phyloP scores from a whole-genome alignment of 75 land plant species.

The Pinus albicaulis region DNA sequence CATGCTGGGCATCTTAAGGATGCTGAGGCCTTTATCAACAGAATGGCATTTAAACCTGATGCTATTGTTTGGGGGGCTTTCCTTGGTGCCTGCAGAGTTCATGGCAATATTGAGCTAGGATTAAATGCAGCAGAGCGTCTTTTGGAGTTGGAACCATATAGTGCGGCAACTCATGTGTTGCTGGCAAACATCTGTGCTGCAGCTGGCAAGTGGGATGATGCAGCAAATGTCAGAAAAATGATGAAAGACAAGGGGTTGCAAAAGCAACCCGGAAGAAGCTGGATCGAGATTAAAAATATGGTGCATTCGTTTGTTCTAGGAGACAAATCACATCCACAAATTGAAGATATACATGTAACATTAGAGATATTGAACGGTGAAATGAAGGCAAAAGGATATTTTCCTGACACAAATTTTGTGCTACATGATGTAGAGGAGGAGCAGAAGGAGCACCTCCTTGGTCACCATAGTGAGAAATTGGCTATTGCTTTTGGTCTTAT shows the following conservation, averaged over 20 bases:
- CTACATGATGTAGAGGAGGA: too few relatives aligned
- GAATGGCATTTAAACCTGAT: slow-evolving; percentile 55
- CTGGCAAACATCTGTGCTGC: slow-evolving; percentile 10
- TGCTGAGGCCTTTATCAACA: slow-evolving; percentile 23
- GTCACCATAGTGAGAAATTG: too few relatives aligned
- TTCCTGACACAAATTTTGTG: too few relatives aligned
- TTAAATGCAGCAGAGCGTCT: slow-evolving; percentile 34
- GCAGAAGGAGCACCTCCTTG: too few relatives aligned
- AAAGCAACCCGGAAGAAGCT: slow-evolving; percentile 3
- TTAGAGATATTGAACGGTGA: too few relatives aligned
- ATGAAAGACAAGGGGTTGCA: neutral
- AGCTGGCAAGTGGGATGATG: slow-evolving; percentile 3
- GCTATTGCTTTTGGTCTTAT: too few relatives aligned
- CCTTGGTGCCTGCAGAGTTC: slow-evolving; percentile 41
- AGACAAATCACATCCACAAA: too few relatives aligned
- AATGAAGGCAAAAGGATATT: too few relatives aligned
- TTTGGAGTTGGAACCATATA: slow-evolving; percentile 12
- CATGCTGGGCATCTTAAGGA: slow-evolving; percentile 53
- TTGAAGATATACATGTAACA: too few relatives aligned
- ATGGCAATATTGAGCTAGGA: slow-evolving; percentile 47
- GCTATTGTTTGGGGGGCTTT: slow-evolving; percentile 65
- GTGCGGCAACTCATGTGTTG: neutral
- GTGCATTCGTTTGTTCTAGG: neutral
- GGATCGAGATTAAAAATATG: neutral
- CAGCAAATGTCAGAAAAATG: neutral